Conservation (phyloP, 306 rosid species). For the Adenanthera pavonina region DNA sequence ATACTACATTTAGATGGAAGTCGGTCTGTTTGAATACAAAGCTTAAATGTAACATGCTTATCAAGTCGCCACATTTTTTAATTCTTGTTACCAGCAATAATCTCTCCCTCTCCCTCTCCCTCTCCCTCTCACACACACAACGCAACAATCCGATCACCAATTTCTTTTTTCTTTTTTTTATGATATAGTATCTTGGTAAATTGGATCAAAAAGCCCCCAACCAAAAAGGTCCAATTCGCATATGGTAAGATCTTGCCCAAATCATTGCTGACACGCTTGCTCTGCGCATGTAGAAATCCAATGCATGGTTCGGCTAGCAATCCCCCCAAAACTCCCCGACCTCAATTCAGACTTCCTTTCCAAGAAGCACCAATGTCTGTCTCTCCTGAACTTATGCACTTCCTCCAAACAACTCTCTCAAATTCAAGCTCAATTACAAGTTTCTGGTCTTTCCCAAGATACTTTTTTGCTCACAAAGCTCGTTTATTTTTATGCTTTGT, state of each 20-base stretch:
- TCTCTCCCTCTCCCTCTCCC: no score
- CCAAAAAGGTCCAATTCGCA: no score
- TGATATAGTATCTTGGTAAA: no score
- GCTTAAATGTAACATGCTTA: no score
- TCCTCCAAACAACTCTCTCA: conserved; percentile 62
- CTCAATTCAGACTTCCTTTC: conserved; percentile 39
- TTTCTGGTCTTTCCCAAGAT: conserved; percentile 62
- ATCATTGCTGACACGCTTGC: background rate
- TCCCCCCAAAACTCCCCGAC: background rate
- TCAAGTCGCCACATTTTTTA: no score
- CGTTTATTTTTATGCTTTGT: conserved; percentile 60
- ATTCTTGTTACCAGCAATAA: no score
- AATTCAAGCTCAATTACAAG: conserved; percentile 69
- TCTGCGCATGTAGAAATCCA: background rate
- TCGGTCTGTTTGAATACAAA: no score
- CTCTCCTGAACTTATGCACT: conserved; percentile 53
- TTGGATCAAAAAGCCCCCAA: no score
- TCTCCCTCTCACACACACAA: no score
- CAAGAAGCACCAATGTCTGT: conserved; percentile 59
- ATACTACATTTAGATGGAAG: no score
- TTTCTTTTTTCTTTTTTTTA: no score
- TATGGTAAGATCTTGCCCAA: background rate
- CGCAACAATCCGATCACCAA: no score
- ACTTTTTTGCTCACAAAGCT: conserved; percentile 60
- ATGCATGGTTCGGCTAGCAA: conserved; percentile 57